Evolutionary conservation across 345 rosid species (phyloP), one percentile per base, ranked within the genome.

Genomic region (Pugionium cornutum): DNA sequence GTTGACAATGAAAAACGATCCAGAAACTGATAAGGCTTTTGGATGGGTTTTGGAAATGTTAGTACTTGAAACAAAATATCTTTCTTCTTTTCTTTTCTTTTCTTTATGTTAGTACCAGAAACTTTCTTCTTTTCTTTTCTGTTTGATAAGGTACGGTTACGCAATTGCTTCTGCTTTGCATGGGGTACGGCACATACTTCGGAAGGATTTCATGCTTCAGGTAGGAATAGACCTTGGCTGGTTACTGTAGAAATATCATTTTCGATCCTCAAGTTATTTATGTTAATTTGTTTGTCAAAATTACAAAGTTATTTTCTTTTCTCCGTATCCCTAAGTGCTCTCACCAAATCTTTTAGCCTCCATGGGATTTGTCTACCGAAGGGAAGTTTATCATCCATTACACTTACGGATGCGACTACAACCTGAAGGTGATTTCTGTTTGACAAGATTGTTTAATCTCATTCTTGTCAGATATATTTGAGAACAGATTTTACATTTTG

Each of bases 31-130:
- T 56, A 87, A 95, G 74, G 76, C 83, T 51, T 91, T 95, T 76
- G 99, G 99, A 74, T 95, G 99, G 99, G 97, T 95, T 54, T 78
- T 91, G 42, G 99, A 95, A 86, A 95, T 91, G 99, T 95, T 78
- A 88, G 94, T 64, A 59, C 6, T 29, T 33, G 7, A 61, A 42
- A 55, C 34, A 7, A 51, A 59, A 46, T 9, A 37, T n/a, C 25
- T 56, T n/a, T 9, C 6, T 4, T 63, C 51, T 27, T 64, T 33
- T 61, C 47, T 76, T 58, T 68, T 53, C 51, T 55, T n/a, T n/a
- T n/a, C n/a, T n/a, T n/a, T n/a, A n/a, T n/a, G n/a, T n/a, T n/a
- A n/a, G n/a, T n/a, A n/a, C n/a, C n/a, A n/a, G n/a, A n/a, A n/a
- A 26, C 25, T 56, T n/a, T 9, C 6, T 4, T 63, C 51, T 27